Conservation (phyloP, 2,329 filamentous ascomycete species). For the Emmonsiellopsis sp. region DNA sequence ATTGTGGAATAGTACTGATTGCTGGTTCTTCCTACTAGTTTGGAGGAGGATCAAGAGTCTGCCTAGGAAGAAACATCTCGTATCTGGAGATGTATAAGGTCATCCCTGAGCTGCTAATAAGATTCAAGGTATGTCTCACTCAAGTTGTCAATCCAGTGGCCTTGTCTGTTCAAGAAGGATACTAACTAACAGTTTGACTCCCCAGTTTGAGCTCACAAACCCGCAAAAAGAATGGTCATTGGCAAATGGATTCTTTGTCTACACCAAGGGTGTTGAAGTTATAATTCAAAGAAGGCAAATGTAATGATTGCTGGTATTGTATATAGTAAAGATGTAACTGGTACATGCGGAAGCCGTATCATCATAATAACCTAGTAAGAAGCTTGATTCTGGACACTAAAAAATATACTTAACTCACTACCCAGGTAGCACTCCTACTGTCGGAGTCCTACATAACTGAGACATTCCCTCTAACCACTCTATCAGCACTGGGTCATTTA, state of each 20-base stretch:
- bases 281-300: background rate
- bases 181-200: background rate
- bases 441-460: no score
- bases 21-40: background rate
- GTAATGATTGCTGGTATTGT: no score
- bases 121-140: background rate
- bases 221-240: slow-evolving; percentile 8
- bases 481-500: no score
- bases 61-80: slow-evolving; percentile 11
- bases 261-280: slow-evolving; percentile 7
- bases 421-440: no score
- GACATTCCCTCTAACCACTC: no score
- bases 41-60: slow-evolving; percentile 3
- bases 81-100: slow-evolving; percentile 12
- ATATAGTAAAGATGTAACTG: no score
- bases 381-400: no score
- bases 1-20: no score
- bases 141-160: background rate
- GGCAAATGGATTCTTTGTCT: slow-evolving; percentile 9
- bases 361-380: no score
- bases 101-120: slow-evolving; percentile 1
- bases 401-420: no score
- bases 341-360: no score
- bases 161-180: background rate
- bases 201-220: slow-evolving; percentile 7